Evolutionary conservation across 2,329 filamentous ascomycete species (phyloP).

Genomic region (Exophiala alcalophila): DNA sequence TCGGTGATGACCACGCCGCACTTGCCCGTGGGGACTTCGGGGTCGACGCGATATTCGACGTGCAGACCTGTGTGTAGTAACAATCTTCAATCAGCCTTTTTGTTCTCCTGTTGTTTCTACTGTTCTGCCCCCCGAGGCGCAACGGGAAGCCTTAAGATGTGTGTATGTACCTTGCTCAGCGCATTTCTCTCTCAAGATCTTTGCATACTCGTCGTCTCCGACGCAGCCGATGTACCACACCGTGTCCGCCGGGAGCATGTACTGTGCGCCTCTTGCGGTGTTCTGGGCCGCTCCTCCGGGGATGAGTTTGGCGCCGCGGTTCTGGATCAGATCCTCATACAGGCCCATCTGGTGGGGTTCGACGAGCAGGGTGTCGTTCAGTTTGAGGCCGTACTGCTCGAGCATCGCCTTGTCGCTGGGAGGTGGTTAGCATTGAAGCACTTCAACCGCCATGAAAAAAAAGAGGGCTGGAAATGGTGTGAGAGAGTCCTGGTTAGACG

Average conservation of each 20-base stretch:
- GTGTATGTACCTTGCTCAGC: slow-evolving; percentile 70
- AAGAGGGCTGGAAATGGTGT: too few species aligned
- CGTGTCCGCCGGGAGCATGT: slow-evolving; percentile 84
- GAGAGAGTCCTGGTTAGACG: too few species aligned
- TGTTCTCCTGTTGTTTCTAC: not conserved
- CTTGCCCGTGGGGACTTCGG: slow-evolving; percentile 78
- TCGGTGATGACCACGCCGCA: slow-evolving; percentile 97
- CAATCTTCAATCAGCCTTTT: slow-evolving; percentile 15
- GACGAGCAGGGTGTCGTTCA: slow-evolving; percentile 95
- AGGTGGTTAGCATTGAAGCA: too few species aligned
- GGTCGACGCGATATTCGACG: slow-evolving; percentile 91
- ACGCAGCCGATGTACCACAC: slow-evolving; percentile 93
- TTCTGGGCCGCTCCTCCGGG: slow-evolving; percentile 97
- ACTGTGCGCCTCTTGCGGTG: slow-evolving; percentile 88
- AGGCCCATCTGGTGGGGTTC: slow-evolving; percentile 64
- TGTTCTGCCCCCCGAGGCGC: not conserved
- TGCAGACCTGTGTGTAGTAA: slow-evolving; percentile 42
- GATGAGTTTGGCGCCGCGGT: slow-evolving; percentile 90
- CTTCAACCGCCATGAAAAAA: too few species aligned
- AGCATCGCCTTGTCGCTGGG: slow-evolving; percentile 78
- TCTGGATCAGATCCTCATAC: slow-evolving; percentile 90
- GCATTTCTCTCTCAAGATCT: slow-evolving; percentile 81
- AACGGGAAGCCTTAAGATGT: not conserved
- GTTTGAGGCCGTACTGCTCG: slow-evolving; percentile 88
- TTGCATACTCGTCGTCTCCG: slow-evolving; percentile 92